A percentile compares a stretch with the other conserved stretches of the same genome.
phyloP scores from a whole-genome alignment of 2,329 filamentous ascomycete genomes.

The Epichloe gansuensis region DNA sequence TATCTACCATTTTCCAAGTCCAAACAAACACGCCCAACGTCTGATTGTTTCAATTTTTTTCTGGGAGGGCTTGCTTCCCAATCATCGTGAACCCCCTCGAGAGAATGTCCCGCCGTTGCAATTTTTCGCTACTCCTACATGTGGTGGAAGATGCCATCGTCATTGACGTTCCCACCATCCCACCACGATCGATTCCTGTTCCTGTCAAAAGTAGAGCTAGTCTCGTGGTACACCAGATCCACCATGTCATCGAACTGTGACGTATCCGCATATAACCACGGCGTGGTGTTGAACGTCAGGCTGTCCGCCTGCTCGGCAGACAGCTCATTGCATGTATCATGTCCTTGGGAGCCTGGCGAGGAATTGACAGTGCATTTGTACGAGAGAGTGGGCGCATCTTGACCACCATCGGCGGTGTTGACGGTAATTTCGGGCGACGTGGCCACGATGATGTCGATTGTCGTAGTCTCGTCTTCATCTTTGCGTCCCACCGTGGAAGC shows the following conservation, averaged over 20 bases:
- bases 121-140: constrained; percentile 15
- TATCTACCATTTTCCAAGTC: too few relatives aligned
- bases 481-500: constrained; percentile 18
- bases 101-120: neutral
- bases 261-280: constrained; percentile 31
- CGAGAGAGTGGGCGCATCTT: constrained; percentile 31
- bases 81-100: neutral
- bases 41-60: too few relatives aligned
- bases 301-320: constrained; percentile 22
- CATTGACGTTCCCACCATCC: constrained; percentile 27
- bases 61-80: too few relatives aligned
- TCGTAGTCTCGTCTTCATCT: constrained; percentile 24
- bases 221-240: constrained; percentile 22
- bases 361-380: constrained; percentile 19
- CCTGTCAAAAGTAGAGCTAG: constrained; percentile 14
- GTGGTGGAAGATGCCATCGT: constrained; percentile 27
- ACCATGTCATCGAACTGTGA: constrained; percentile 26
- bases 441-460: constrained; percentile 37
- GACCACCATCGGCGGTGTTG: constrained; percentile 38
- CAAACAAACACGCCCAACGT: too few relatives aligned
- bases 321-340: constrained; percentile 16
- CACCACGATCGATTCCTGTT: constrained; percentile 24
- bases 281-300: constrained; percentile 28
- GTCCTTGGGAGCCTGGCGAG: constrained; percentile 12
- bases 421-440: constrained; percentile 39